A percentile compares a stretch with the other conserved stretches of the same genome.
Conservation (phyloP, 768 basidiomycete species). For the Rhizopogon rudus region DNA sequence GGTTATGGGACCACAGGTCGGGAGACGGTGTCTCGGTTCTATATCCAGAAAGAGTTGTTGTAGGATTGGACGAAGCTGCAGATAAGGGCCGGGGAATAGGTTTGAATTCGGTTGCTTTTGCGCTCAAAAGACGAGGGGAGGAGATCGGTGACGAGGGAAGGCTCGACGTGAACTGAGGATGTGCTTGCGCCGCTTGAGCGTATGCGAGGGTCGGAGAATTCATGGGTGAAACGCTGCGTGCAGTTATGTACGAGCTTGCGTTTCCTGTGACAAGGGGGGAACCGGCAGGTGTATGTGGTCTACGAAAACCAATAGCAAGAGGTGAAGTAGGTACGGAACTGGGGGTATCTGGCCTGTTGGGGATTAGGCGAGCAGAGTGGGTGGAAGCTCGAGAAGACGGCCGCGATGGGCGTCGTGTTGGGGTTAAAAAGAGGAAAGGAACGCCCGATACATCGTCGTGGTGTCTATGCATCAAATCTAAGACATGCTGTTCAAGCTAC, state of each 20-base stretch:
- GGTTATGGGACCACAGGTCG: slow-evolving; percentile 80
- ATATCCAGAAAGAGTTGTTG: slow-evolving; percentile 41
- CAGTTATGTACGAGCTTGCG: slow-evolving; percentile 51
- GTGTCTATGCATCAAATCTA: slow-evolving; percentile 96
- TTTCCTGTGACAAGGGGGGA: slow-evolving; percentile 69
- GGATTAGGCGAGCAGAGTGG: slow-evolving; percentile 57
- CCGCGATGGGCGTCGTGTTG: slow-evolving; percentile 73
- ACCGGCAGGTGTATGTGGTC: slow-evolving; percentile 74
- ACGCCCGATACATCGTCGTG: slow-evolving; percentile 80
- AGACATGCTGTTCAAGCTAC: slow-evolving; percentile 81
- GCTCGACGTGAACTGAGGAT: slow-evolving; percentile 70
- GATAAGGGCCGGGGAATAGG: slow-evolving; percentile 79
- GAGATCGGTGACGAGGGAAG: slow-evolving; percentile 81
- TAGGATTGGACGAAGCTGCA: slow-evolving; percentile 56
- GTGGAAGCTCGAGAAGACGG: slow-evolving; percentile 78
- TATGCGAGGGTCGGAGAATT: slow-evolving; percentile 63
- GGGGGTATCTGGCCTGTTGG: slow-evolving; percentile 70
- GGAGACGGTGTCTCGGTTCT: slow-evolving; percentile 83
- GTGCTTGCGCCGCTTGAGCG: slow-evolving; percentile 47
- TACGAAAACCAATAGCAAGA: slow-evolving; percentile 65
- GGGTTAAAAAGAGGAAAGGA: slow-evolving; percentile 79
- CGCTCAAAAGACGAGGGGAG: slow-evolving; percentile 81
- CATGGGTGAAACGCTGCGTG: slow-evolving; percentile 49
- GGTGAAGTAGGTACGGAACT: slow-evolving; percentile 73
- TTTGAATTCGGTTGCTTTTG: slow-evolving; percentile 86